Base-by-base conservation (phyloP, 2,329 filamentous ascomycete genomes). In the Cytospora mali region DNA sequence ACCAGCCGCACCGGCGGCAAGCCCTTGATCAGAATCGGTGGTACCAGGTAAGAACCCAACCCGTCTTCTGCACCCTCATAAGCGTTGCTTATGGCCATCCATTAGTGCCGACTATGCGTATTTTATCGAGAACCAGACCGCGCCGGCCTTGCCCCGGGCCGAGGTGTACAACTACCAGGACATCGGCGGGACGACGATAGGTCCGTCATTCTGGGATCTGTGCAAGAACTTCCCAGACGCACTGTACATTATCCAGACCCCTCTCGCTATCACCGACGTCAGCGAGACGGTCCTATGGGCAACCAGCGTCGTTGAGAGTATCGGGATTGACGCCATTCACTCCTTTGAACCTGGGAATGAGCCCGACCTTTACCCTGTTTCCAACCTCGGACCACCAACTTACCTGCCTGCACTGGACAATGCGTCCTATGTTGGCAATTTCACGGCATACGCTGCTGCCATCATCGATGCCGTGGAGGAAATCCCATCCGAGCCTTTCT, bases 281-380 rank as follows among this genome's bases (percentile, higher is more conserved):
- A 74, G 70, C 55, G 75, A 75, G 64, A 64, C 74, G 0, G 64
- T 75, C 18, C 70, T 71, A 1, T 77, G 75, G 75, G 67, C 69
- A 3, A 68, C 69, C 28, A 68, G 71, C 7, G 74, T 73, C 0
- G 67, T 73, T 0, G 64, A 69, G 3, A 63, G 53, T 6, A 70
- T 77, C 31, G 72, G 73, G 4, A 33, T 73, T 7, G 70, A 72
- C 49, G 69, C 66, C 21, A 75, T 76, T n/a, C 72, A 75, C 55
- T 72, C 73, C 5, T 74, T 76, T 33, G 73, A 75, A 64, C 68
- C 71, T 2, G 75, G 75, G 14, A 75, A 76, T 42, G 75, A 76
- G 62, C 66, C 74, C 4, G 69, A 76, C 59, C 68, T 73, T 7
- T 77, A 76, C 64, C 61, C 67, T 13, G 68, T 72, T 11, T 50